Conservation (phyloP, 768 basidiomycete species). For the Pisolithus marmoratus region DNA sequence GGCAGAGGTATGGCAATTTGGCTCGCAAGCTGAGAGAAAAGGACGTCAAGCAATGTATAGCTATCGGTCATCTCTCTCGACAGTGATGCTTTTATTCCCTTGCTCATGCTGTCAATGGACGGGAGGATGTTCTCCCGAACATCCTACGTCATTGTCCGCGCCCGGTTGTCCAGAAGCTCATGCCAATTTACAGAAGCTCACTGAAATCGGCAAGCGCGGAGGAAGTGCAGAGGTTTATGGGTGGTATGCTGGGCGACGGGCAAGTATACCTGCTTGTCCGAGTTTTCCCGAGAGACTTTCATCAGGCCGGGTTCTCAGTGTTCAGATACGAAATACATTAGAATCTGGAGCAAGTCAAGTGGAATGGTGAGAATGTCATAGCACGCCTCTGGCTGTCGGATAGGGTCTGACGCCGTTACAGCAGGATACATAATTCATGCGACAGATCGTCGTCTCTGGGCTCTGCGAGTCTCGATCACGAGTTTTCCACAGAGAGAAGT, state of each 20-base stretch:
- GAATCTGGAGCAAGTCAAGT: conserved; percentile 56
- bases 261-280: conserved; percentile 68
- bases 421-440: conserved; percentile 69
- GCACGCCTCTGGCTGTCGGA: background rate
- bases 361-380: conserved; percentile 38
- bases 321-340: conserved; percentile 65
- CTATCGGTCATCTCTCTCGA: conserved; percentile 64
- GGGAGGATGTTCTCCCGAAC: conserved; percentile 50
- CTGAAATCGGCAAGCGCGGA: conserved; percentile 36
- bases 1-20: conserved; percentile 60
- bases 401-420: background rate
- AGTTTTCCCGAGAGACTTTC: conserved; percentile 55
- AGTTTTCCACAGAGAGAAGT: conserved; percentile 38
- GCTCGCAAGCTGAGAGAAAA: conserved; percentile 47
- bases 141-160: conserved; percentile 55
- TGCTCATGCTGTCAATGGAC: conserved; percentile 49
- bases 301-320: conserved; percentile 52
- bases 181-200: conserved; percentile 39
- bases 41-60: conserved; percentile 55
- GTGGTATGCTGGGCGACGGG: conserved; percentile 52
- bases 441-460: conserved; percentile 59
- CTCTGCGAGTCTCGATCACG: conserved; percentile 48
- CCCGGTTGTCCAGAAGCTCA: conserved; percentile 40
- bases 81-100: conserved; percentile 79
- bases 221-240: conserved; percentile 44